Evolutionary conservation across 345 rosid genomes (phyloP), one percentile per base, ranked within the genome.

Genomic region (Crucihimalaya himalaica): DNA sequence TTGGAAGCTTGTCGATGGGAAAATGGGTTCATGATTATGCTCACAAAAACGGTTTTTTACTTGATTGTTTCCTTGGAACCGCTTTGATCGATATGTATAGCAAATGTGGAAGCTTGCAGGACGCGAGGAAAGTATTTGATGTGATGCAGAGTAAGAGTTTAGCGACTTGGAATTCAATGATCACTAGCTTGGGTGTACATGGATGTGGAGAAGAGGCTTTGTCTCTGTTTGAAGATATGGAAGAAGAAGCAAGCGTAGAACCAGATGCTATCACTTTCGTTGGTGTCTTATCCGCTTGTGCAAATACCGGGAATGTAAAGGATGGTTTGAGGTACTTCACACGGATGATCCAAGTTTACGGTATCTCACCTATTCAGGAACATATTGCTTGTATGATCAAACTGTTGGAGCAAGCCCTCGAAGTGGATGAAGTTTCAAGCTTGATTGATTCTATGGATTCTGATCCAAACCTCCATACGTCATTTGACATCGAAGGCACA

Each of bases 151-250:
- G 50, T 32, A 87, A 78, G 85, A 86, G 81, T 63, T 75, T 88
- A 74, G 92, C 91, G 15, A 84, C 92, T 20, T 86, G 97, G 93
- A 90, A 86, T 58, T 58, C 93, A 3, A 90, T 90, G 97, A 88
- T 90, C 46, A 84, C 92, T 63, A 85, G 93, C 76, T 84, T 85
- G 74, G 97, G 93, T 1, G 90, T 90, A 63, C 93, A 90, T 67
- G 97, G 97, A 2, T 78, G n/a, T 68, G 90, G 87, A 7, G 83
- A 77, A 18, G 89, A 85, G 76, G 93, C 92, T 57, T 81, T 88
- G 40, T 77, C 79, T 45, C 77, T 88, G 55, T 90, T 88, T 75
- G 81, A 59, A 12, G 58, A 80, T 75, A 86, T 88, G 97, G 87
- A 83, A 80, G 86, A 76, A 76, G 82, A 63, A 73, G 78, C 51